These are phyloP conservation scores for Theileria sp. DNA, from an alignment of 169 alveolate genomes.

Conservation along the genomic window DNA sequence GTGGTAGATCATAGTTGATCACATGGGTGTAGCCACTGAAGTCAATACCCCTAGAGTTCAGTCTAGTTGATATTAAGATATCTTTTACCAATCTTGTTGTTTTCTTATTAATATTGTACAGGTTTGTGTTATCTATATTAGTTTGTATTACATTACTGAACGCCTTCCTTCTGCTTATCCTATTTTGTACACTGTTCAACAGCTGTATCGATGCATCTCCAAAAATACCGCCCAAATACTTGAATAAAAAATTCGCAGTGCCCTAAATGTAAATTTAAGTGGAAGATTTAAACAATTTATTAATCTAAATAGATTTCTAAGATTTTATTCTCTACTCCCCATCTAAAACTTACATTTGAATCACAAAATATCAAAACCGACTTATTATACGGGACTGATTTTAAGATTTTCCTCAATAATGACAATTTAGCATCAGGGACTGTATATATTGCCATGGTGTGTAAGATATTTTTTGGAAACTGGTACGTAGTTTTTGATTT, in stretches of 20 bases:
- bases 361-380: conserved; percentile 57
- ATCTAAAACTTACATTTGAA: conserved; percentile 42
- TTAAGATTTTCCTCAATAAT: conserved; percentile 30
- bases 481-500: background rate
- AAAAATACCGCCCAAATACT: conserved; percentile 29
- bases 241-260: conserved; percentile 38
- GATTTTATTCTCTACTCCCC: background rate
- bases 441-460: conserved; percentile 44
- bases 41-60: conserved; percentile 62
- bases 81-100: conserved; percentile 30
- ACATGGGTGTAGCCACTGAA: conserved; percentile 57
- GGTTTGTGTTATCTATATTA: conserved; percentile 18
- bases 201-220: conserved; percentile 20
- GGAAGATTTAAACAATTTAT: background rate
- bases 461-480: conserved; percentile 46
- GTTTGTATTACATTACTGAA: conserved; percentile 40
- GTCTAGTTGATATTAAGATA: conserved; percentile 37
- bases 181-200: conserved; percentile 48
- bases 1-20: conserved; percentile 58
- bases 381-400: conserved; percentile 48
- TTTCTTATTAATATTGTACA: background rate
- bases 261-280: conserved; percentile 21
- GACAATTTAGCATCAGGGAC: conserved; percentile 50
- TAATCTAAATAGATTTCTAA: background rate
- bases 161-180: conserved; percentile 30